Base-by-base conservation (phyloP, 179 eudicot species). In the Patellifolia procumbens region DNA sequence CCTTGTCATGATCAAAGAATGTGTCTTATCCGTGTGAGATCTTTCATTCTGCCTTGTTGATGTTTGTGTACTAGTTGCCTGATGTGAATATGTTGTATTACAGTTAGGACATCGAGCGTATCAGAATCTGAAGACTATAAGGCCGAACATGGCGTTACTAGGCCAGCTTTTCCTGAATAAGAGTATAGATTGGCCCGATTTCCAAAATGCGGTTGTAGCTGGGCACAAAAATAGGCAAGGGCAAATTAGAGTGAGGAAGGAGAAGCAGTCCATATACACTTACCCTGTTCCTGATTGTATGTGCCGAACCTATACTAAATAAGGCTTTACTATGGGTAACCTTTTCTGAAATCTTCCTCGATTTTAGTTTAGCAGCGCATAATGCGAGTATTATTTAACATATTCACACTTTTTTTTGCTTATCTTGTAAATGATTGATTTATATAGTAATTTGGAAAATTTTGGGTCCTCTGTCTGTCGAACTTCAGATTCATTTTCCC, bases 181-280 rank as follows among this genome's bases (percentile, higher is more conserved):
- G 79, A 89, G 88, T 79, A 79, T 89, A 56, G 85, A 69, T 32
- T 93, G 98, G 98, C 63, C 81, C 6, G 92, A 84, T 31, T 93
- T 93, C 75, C 87, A 87, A 80, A 82, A 71, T 49, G 83, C 84
- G 0, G 87, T 90, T 31, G 72, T 84, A 43, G 83, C 80, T 28
- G 97, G 91, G 68, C 98, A 93, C 78, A 89, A 87, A 79, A 93
- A 84, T 72, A 88, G 98, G 82, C 93, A 91, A 84, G 98, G 98
- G 46, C 91, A 86, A 77, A 78, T 87, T 64, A 82, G 93, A 73
- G 73, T 90, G 73, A 81, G 98, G 61, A 93, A 88, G 79, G 87
- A 86, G 72, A 77, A 87, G 31, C 97, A 93, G 67, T 93, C 98
- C 7, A 89, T 93, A 70, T 93, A 93, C 76, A 93, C 98, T 4